These are phyloP conservation scores for Yamadazyma blattariae DNA, from an alignment of 1,139 yeast species.

Conservation along the genomic window DNA sequence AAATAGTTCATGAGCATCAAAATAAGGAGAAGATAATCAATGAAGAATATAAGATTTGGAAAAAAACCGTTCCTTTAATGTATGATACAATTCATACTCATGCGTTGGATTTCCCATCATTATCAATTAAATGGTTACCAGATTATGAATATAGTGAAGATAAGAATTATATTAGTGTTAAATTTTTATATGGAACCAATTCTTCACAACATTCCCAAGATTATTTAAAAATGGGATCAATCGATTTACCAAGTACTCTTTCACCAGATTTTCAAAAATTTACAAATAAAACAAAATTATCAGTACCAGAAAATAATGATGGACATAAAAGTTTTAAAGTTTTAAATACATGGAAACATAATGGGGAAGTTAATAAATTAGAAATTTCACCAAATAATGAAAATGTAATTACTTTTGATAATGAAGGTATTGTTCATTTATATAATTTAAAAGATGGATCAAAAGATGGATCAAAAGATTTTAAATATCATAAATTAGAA, in stretches of 20 bases:
- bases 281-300: constrained; percentile 21
- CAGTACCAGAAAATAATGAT: constrained; percentile 22
- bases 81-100: constrained; percentile 76
- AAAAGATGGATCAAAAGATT: constrained; percentile 26
- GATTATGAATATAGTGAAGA: constrained; percentile 31
- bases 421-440: constrained; percentile 46
- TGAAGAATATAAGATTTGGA: constrained; percentile 90
- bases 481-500: constrained; percentile 60
- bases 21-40: constrained; percentile 49
- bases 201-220: constrained; percentile 38
- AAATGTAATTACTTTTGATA: constrained; percentile 49
- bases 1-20: constrained; percentile 43
- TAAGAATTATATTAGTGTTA: constrained; percentile 33
- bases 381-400: constrained; percentile 33
- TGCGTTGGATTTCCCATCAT: constrained; percentile 62
- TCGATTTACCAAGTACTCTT: constrained; percentile 51
- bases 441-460: constrained; percentile 27
- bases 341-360: constrained; percentile 48
- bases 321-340: constrained; percentile 26
- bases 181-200: constrained; percentile 50
- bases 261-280: constrained; percentile 28
- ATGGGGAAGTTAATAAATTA: constrained; percentile 52
- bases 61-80: constrained; percentile 86
- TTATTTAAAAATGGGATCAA: constrained; percentile 43
- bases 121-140: constrained; percentile 50